These are phyloP conservation scores for Paulownia fortunei DNA, from an alignment of 257 asterid species.

Conservation along the genomic window DNA sequence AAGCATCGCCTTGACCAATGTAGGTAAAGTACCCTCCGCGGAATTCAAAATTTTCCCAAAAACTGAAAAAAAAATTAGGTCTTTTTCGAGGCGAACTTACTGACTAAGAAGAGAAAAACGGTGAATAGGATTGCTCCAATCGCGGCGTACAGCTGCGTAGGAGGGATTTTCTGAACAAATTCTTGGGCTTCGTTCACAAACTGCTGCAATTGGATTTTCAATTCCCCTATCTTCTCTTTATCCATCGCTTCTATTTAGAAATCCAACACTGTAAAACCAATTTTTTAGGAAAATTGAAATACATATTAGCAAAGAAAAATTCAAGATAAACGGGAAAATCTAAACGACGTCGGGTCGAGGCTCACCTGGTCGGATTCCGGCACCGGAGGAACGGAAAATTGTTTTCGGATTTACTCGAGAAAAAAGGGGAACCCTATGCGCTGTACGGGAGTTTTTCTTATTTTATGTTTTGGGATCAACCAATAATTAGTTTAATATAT, in stretches of 20 bases:
- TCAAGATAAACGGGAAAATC: background rate
- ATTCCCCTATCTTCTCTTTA: slow-evolving; percentile 50
- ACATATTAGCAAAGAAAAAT: background rate
- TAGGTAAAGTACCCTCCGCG: background rate
- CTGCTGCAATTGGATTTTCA: slow-evolving; percentile 55
- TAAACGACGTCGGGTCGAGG: slow-evolving; percentile 6
- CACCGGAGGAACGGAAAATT: slow-evolving; percentile 22
- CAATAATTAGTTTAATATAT: background rate
- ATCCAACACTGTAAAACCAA: slow-evolving; percentile 14
- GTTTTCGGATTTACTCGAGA: background rate
- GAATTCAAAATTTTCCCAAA: background rate
- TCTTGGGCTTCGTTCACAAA: slow-evolving; percentile 45
- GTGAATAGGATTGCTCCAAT: slow-evolving; percentile 55
- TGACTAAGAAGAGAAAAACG: slow-evolving; percentile 40
- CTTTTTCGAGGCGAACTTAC: slow-evolving; percentile 40
- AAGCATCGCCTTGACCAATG: background rate
- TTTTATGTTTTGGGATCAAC: background rate
- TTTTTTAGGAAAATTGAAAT: background rate
- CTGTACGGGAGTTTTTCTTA: background rate
- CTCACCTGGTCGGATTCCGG: slow-evolving; percentile 23
- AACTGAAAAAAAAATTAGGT: background rate
- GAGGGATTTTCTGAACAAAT: slow-evolving; percentile 51
- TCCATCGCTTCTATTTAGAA: slow-evolving; percentile 33
- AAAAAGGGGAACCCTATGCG: background rate
- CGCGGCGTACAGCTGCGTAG: slow-evolving; percentile 55